Evolutionary conservation across 208 protist species (phyloP), one percentile per base, ranked within the genome.

Genomic region (Zelonia costaricensis): DNA sequence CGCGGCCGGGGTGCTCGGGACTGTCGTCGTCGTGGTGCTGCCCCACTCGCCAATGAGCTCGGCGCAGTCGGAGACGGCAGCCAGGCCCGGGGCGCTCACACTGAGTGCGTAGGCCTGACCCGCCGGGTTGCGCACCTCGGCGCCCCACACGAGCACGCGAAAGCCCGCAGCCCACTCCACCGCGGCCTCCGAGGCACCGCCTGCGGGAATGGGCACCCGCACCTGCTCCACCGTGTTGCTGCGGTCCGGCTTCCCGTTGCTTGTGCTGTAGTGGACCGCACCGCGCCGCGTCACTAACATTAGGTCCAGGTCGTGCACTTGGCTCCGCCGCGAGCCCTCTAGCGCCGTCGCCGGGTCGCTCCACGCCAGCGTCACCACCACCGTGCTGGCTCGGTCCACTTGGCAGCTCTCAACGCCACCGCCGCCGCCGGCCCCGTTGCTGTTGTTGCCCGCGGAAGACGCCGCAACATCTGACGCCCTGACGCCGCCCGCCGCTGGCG

Each of bases 291-390:
- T 91, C 75, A 86, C 77, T 13, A 95, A 56, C 25, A 86, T 52
- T 25, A 97, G 33, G 63, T 97, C 91, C 18, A 97, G 72, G 63
- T 97, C 84, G 68, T 97, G 78, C 5, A 92, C 76, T 22, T 95
- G 69, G 3, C 75, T 82, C 9, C 39, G 59, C n/a, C 10, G 42
- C 3, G 84, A 76, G 43, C 86, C 87, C 57, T 88, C 80, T 9
- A 79, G 49, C 12, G 83, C 75, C 20, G 55, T 63, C 20, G 73
- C 77, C 3, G 66, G 48, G 63, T 97, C 93, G 15, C 78, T 95
- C 91, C 93, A 97, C 4, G 75, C 88, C 10, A 97, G 59, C 15
- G 91, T 89, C 6, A 62, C 83, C 47, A 77, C 82, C 25, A 97
- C 28, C 10, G 42, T 42, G 13, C 57, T 56, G 35, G 38, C 42